A percentile compares a stretch with the other conserved stretches of the same genome.
Conservation (phyloP, 2,329 filamentous ascomycete species). For the Fusarium agapanthi region DNA sequence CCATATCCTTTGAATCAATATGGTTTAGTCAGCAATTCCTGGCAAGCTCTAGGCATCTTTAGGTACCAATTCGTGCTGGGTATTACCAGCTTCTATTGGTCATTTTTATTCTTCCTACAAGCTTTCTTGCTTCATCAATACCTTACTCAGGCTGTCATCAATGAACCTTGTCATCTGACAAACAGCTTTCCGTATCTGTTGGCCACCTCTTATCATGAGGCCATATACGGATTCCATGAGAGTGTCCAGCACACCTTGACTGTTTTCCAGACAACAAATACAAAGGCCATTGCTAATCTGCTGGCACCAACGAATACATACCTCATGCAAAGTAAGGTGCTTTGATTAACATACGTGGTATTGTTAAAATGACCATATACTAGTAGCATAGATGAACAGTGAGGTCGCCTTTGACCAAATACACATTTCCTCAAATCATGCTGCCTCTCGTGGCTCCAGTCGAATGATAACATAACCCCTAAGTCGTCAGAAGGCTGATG, state of each 20-base stretch:
- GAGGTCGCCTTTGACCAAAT: not conserved
- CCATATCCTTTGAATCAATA: not conserved
- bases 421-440: not conserved
- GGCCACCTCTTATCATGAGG: not conserved
- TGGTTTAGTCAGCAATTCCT: conserved; percentile 25
- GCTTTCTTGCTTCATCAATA: not conserved
- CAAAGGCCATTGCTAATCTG: conserved; percentile 1
- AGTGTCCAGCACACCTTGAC: not conserved
- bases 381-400: not conserved
- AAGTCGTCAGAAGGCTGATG: not conserved
- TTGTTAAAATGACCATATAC: not conserved
- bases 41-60: conserved; percentile 11
- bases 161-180: not conserved
- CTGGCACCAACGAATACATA: not conserved
- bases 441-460: not conserved
- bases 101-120: not conserved
- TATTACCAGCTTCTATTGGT: conserved; percentile 10
- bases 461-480: not conserved
- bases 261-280: not conserved
- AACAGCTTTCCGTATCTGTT: not conserved
- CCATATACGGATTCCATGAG: not conserved
- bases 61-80: conserved; percentile 16
- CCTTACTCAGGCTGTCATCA: not conserved
- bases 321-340: not conserved
- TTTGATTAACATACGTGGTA: not conserved